Evolutionary conservation across 495 filamentous ascomycete genomes (phyloP), one percentile per base, ranked within the genome.

Genomic region (Aspergillus diversus): DNA sequence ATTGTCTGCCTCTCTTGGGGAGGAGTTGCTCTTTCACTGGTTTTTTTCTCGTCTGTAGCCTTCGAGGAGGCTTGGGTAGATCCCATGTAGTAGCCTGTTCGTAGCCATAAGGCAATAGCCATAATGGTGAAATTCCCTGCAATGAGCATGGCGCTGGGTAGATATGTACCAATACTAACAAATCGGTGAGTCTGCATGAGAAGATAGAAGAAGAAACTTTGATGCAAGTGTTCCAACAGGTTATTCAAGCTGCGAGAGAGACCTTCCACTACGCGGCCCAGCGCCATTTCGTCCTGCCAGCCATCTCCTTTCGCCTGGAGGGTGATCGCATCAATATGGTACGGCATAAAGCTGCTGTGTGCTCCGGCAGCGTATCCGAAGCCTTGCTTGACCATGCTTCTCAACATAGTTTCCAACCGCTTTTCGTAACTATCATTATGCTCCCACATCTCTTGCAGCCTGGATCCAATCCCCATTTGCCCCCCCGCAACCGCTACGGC

Each of bases 161-260:
- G 81, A 69, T 99, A 99, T 1, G 95, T 99, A 17, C 95, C 95
- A 63, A 99, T 99, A 74, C 94, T 97, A 58, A 98, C 96, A 74
- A 98, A 99, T 7, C 93, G 86, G 57, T 95, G 89, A 16, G 87
- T 82, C 57, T 92, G 88, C 85, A 99, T 92, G 16, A 99, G 85
- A 31, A 99, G 79, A 74, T 99, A 99, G 78, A 99, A 98, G 83
- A 99, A 99, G 83, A 98, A 99, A 71, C 92, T 97, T 80, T 99
- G 95, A 70, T 99, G 95, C 63, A 99, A 85, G 73, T 98, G 93
- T 76, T 99, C 95, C 15, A 99, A 83, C 56, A 99, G 76, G 71
- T 99, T 99, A 77, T 99, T 99, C 73, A 99, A 77, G 68, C 91
- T 96, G 59, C 95, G 83, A 69, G 93, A 96, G 8, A 93, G 81